Conservation (phyloP, 768 basidiomycete genomes). For the Ramaria sp. region DNA sequence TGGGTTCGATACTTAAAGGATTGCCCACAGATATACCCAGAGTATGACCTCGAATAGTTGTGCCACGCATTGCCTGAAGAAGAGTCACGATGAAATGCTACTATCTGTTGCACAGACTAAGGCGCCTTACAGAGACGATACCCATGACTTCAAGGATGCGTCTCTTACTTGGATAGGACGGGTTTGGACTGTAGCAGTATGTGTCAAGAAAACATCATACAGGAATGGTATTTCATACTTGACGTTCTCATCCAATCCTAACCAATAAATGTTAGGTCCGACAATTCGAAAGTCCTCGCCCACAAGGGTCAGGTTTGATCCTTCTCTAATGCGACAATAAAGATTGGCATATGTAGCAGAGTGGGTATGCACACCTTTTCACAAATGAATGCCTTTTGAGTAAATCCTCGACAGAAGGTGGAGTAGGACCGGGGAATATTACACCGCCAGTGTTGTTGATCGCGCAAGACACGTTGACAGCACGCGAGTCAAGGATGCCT, state of each 20-base stretch:
- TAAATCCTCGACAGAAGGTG: constrained; percentile 5
- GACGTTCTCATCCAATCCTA: constrained; percentile 24
- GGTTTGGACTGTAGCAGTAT: constrained; percentile 10
- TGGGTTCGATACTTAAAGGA: constrained; percentile 19
- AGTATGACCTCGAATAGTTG: constrained; percentile 19
- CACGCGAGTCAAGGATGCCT: neutral
- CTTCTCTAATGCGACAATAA: neutral
- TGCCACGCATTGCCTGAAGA: constrained; percentile 15
- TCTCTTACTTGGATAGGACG: constrained; percentile 16
- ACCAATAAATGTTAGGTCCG: constrained; percentile 20
- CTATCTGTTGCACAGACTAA: constrained; percentile 1
- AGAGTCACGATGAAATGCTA: constrained; percentile 8
- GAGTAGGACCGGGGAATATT: constrained; percentile 4
- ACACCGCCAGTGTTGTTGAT: neutral
- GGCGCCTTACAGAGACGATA: constrained; percentile 12
- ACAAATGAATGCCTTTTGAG: constrained; percentile 8
- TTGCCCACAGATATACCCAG: constrained; percentile 21
- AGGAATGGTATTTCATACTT: neutral
- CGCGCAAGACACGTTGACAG: constrained; percentile 4
- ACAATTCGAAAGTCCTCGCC: constrained; percentile 10
- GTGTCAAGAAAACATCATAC: neutral
- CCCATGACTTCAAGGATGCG: constrained; percentile 19
- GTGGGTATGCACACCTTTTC: neutral
- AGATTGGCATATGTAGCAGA: neutral
- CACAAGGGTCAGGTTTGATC: constrained; percentile 3